Evolutionary conservation across 257 asterid species (phyloP).

Genomic region (Buddleja alternifolia): DNA sequence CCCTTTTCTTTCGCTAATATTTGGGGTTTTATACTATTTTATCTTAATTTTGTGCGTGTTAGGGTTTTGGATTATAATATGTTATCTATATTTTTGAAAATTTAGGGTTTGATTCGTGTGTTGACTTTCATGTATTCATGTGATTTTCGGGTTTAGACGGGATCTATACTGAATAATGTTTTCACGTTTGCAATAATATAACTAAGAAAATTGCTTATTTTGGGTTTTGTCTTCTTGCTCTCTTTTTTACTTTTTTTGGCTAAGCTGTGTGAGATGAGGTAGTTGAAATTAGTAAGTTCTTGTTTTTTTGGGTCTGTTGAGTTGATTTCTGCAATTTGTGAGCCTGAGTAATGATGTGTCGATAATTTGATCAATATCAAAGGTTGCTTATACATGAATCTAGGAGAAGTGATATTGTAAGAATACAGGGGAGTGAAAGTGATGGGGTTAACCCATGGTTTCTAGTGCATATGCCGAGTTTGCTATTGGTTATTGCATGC

Average conservation of each 20-base stretch:
- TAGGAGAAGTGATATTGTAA: not conserved
- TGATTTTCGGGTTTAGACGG: conserved; percentile 17
- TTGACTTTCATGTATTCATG: conserved; percentile 30
- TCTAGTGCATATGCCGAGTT: not conserved
- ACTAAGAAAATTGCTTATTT: not conserved
- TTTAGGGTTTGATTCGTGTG: conserved; percentile 34
- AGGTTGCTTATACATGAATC: not conserved
- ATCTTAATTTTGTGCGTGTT: not conserved
- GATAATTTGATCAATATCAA: not conserved
- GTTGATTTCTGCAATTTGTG: not conserved
- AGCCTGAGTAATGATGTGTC: not conserved
- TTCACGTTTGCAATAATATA: not conserved
- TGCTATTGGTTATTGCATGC: not conserved
- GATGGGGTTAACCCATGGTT: not conserved
- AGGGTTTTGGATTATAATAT: conserved; percentile 11
- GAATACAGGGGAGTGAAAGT: not conserved
- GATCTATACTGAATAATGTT: not conserved
- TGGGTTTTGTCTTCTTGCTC: too few species aligned
- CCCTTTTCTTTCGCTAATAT: not conserved
- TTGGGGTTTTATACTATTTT: not conserved
- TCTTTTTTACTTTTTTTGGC: not conserved
- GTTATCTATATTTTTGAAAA: not conserved
- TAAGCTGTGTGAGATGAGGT: not conserved
- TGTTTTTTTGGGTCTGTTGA: conserved; percentile 10
- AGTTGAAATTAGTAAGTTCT: not conserved